Evolutionary conservation across 1,284 basidiomycete genomes (phyloP).

Genomic region (Ceratobasidium sp.): DNA sequence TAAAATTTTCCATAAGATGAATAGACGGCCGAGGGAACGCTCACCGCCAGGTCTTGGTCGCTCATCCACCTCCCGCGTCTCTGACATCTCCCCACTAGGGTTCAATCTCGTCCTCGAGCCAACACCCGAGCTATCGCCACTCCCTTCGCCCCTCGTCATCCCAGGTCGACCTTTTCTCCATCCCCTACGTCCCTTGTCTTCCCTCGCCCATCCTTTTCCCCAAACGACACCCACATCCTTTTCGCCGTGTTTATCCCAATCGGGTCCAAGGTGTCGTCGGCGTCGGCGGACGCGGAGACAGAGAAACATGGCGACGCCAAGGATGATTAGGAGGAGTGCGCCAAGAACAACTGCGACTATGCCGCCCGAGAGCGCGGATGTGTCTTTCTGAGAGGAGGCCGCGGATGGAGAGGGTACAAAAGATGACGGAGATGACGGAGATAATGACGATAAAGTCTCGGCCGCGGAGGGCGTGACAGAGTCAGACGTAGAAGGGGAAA

Average conservation of each 20-base stretch:
- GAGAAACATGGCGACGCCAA: constrained; percentile 17
- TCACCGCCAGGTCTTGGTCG: constrained; percentile 12
- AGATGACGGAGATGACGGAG: neutral
- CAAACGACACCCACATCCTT: constrained; percentile 33
- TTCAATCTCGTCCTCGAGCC: constrained; percentile 1
- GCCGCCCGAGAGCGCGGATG: constrained; percentile 22
- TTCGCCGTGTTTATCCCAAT: constrained; percentile 1
- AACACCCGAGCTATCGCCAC: neutral
- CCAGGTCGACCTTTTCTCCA: constrained; percentile 1
- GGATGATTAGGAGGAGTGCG: constrained; percentile 18
- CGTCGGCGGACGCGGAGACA: constrained; percentile 21
- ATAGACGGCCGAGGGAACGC: neutral
- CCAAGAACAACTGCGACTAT: constrained; percentile 17
- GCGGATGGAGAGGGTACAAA: neutral
- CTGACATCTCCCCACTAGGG: neutral
- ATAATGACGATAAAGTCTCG: neutral
- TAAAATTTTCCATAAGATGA: neutral
- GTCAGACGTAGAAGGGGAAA: neutral
- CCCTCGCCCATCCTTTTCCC: constrained; percentile 35
- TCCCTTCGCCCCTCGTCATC: neutral
- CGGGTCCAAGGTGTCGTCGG: constrained; percentile 12
- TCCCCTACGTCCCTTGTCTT: constrained; percentile 10
- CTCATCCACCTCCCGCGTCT: neutral
- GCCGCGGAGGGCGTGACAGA: neutral
- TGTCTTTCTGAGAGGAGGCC: neutral